These are phyloP conservation scores for Colletotrichum lupini DNA, from an alignment of 2,329 filamentous ascomycete genomes.

Conservation along the genomic window DNA sequence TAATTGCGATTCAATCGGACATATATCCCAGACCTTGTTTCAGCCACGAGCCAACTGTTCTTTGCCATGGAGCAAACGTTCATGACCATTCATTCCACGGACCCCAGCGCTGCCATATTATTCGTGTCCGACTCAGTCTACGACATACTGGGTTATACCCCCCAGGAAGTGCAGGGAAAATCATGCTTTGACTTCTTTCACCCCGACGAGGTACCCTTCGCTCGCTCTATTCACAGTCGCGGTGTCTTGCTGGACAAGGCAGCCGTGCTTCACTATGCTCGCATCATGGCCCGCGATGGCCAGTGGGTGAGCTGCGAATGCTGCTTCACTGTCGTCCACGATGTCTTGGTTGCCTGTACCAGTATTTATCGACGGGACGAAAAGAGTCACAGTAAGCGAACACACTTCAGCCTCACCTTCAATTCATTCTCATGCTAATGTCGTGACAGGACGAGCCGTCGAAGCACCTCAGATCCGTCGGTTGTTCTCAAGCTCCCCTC, in stretches of 20 bases:
- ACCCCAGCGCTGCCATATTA: conserved; percentile 83
- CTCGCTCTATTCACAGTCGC: conserved; percentile 76
- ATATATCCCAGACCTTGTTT: conserved; percentile 16
- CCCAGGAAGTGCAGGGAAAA: conserved; percentile 78
- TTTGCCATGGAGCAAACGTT: conserved; percentile 83
- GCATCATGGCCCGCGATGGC: conserved; percentile 75
- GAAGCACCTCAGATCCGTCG: conserved; percentile 83
- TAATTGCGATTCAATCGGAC: conserved; percentile 7
- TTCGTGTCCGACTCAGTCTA: conserved; percentile 87
- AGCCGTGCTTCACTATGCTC: conserved; percentile 83
- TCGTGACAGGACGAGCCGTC: conserved; percentile 70
- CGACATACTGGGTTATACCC: conserved; percentile 84
- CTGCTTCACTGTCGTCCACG: conserved; percentile 89
- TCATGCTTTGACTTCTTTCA: conserved; percentile 91
- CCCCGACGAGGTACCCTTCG: conserved; percentile 81
- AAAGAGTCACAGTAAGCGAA: conserved; percentile 76
- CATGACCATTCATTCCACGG: conserved; percentile 83
- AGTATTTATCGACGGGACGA: conserved; percentile 78
- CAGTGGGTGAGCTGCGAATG: conserved; percentile 86
- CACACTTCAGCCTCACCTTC: background rate
- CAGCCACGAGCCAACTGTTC: conserved; percentile 6
- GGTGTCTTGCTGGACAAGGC: conserved; percentile 85
- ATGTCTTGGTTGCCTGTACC: conserved; percentile 87
- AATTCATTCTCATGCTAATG: background rate
- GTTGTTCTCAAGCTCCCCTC: conserved; percentile 83